Base-by-base conservation (phyloP, 768 basidiomycete genomes). In the Suillus plorans region DNA sequence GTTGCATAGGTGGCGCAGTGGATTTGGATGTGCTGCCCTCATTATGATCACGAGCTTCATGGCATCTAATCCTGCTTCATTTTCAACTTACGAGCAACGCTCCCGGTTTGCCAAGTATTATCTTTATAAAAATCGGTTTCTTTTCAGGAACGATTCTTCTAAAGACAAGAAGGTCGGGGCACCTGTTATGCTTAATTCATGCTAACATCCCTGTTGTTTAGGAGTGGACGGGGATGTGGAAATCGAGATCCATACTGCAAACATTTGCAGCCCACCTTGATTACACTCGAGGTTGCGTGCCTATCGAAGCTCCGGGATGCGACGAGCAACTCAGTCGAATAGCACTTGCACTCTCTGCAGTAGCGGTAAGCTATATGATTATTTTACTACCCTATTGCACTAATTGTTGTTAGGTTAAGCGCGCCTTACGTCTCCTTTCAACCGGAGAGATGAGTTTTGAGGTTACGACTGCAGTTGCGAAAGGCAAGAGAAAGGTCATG, bases 191-290 rank as follows among this genome's bases (percentile, higher is more conserved):
- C 41, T 37, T 28, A 10, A 12, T 31, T 25, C 13, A 41, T 42
- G 10, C 20, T 20, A 41, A 44, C 28, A 65, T 52, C 10, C 6
- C 65, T 61, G 47, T 47, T 25, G 12, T 50, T 64, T 20, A 66
- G 71, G 44, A 70, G 31, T 52, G 66, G 63, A 52, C 70, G 12
- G 45, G 61, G 18, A 62, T 62, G 61, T 62, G 61, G 61, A 34
- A 52, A 39, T 62, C 61, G n/a, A 1, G 34, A 10, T 39, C 39
- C 36, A n/a, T 62, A 25, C 45, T 62, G 14, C 20, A 36, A 31
- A 49, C 14, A 60, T 52, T 10, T 22, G n/a, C 12, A 60, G 49
- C 25, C 53, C 36, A 14, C 34, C 61, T 37, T 41, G 50, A 64
- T 64, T 61, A 62, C 64, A 68, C 34, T 47, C 28, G 25, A 64